These are phyloP conservation scores for Haplosporangium sp. DNA, from an alignment of 371 early-diverging fungal species.

Conservation along the genomic window DNA sequence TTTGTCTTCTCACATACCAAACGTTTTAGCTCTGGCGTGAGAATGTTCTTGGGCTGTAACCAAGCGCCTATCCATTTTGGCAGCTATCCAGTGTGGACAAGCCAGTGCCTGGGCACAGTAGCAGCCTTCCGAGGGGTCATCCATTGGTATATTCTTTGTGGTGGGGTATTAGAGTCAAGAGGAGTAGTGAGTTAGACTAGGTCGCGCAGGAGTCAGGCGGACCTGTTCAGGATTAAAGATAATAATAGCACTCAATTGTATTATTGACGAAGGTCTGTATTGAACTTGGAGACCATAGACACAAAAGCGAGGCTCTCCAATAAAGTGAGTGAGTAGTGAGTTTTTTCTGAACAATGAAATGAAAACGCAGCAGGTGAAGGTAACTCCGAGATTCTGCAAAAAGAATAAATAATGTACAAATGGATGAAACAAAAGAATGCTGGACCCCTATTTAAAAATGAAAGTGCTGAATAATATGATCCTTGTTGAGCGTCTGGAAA, in stretches of 20 bases:
- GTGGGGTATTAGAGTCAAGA: neutral
- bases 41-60: constrained; percentile 32
- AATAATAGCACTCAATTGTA: neutral
- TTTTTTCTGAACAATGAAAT: neutral
- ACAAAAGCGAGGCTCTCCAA: neutral
- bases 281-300: neutral
- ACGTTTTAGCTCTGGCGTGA: constrained; percentile 39
- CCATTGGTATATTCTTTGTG: constrained; percentile 10
- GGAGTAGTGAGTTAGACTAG: neutral
- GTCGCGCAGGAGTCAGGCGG: neutral
- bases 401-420: too few relatives aligned
- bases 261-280: neutral
- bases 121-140: constrained; percentile 48
- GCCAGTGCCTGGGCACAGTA: constrained; percentile 49
- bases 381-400: too few relatives aligned
- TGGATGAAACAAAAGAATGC: too few relatives aligned
- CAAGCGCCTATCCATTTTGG: constrained; percentile 47
- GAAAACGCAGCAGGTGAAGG: too few relatives aligned
- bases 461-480: too few relatives aligned
- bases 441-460: too few relatives aligned
- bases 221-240: neutral
- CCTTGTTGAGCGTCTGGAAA: too few relatives aligned
- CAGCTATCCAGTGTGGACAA: constrained; percentile 51
- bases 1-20: constrained; percentile 27
- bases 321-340: neutral